Conservation (phyloP, 306 rosid species). For the Casuarina glauca region DNA sequence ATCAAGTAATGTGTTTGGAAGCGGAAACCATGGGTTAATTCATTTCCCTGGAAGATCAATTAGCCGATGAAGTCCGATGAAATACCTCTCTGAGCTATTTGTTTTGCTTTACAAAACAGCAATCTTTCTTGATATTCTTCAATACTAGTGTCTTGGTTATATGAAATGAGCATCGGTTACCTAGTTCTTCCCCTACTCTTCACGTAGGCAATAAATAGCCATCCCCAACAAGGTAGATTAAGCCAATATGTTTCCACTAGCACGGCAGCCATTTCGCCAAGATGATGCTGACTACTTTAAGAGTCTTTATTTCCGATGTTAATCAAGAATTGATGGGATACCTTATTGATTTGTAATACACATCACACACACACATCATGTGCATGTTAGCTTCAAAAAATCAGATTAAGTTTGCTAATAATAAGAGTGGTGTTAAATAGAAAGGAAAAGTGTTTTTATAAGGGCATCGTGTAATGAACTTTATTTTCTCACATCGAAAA, state of each 20-base stretch:
- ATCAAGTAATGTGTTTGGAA: background rate
- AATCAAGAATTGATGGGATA: background rate
- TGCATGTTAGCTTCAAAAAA: no score
- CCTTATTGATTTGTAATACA: background rate
- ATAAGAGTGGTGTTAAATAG: no score
- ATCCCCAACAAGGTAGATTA: background rate
- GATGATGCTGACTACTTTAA: background rate
- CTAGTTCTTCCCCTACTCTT: background rate
- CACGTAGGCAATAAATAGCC: background rate
- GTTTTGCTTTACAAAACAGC: background rate
- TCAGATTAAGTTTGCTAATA: no score
- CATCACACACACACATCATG: no score
- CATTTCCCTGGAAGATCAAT: background rate
- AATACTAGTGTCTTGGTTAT: background rate
- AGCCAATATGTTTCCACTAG: background rate
- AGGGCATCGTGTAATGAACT: no score
- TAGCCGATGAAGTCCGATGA: background rate
- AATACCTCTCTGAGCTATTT: no score
- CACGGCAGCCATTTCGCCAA: background rate
- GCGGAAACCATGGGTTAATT: background rate
- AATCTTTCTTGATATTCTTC: background rate
- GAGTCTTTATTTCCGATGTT: background rate
- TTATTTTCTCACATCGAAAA: no score
- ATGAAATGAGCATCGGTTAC: background rate
- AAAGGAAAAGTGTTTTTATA: no score